Evolutionary conservation across 495 filamentous ascomycete species (phyloP), one percentile per base, ranked within the genome.

Genomic region (Aspergillus avenaceus): DNA sequence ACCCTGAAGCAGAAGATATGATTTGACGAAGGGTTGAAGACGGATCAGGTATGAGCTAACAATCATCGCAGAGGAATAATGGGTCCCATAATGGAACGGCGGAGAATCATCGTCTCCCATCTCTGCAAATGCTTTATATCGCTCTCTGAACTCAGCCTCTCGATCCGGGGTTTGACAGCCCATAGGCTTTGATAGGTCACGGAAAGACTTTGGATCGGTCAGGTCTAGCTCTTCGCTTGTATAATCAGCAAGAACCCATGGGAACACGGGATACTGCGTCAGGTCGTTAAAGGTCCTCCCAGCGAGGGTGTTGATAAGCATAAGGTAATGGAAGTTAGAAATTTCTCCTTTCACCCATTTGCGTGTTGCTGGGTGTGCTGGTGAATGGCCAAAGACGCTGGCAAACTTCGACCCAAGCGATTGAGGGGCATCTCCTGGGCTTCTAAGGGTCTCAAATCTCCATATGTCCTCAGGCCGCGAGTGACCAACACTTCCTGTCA

Each of bases 11-110:
- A 97, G 75, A n/a, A 97, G 78, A 61, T 91, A 97, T 1, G 95
- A 96, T 58, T 96, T 87, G 45, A 96, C 91, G 64, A 97, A 98
- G 0, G 93, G 93, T 53, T 96, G 92, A 11, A 98, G 74, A 5
- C 93, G 86, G 54, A 97, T 97, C 36, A 98, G 79, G 60, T 96
- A 98, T 0, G 91, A 96, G 24, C 90, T 86, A 21, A 98, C 93
- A 45, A 96, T 97, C 93, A 97, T 98, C 16, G 93, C 95, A 5
- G 93, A 97, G 18, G 95, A 97, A 66, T 97, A 98, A 63, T 98
- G 93, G 5, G 93, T 98, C 32, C 93, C 93, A 61, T 97, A 97
- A 65, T 98, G 95, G 62, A 97, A 98, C 3, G 95, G 85, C 13
- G 85, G 86, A 8, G 79, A 71, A 28, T 80, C 79, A 8, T 82